Evolutionary conservation across 306 rosid genomes (phyloP).

Genomic region (Prosopis cineraria): DNA sequence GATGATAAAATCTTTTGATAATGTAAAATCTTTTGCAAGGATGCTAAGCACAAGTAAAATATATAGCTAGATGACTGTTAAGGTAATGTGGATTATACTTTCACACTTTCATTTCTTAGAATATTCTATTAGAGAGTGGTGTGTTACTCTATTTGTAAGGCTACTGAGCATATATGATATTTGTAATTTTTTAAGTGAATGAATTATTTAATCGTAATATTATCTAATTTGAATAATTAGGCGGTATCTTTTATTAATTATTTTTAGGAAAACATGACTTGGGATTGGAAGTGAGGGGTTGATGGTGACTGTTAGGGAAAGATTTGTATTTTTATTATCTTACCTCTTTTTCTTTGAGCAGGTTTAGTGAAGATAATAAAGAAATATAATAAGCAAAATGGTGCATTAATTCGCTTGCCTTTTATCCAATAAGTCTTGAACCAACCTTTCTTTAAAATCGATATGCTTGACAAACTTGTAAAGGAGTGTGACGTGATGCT

Average conservation of each 20-base stretch:
- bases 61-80: not conserved
- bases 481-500: slow-evolving; percentile 75
- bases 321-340: slow-evolving; percentile 9
- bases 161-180: not conserved
- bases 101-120: not conserved
- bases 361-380: slow-evolving; percentile 79
- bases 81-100: not conserved
- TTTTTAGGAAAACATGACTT: not conserved
- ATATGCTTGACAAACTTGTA: slow-evolving; percentile 67
- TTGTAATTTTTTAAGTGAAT: not conserved
- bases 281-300: not conserved
- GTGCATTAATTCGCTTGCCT: slow-evolving; percentile 66
- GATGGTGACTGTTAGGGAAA: slow-evolving; percentile 5
- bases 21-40: not conserved
- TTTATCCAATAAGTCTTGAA: slow-evolving; percentile 72
- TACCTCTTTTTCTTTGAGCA: slow-evolving; percentile 15
- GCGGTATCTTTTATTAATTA: not conserved
- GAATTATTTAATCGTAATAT: not conserved
- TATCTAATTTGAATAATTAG: not conserved
- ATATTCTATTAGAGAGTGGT: not conserved
- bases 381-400: slow-evolving; percentile 84
- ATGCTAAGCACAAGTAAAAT: slow-evolving; percentile 1
- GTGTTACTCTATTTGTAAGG: not conserved
- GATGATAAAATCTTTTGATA: not conserved
- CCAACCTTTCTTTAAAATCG: slow-evolving; percentile 81